Base-by-base conservation (phyloP, 805 yeast species). In the Ogataea angusta region DNA sequence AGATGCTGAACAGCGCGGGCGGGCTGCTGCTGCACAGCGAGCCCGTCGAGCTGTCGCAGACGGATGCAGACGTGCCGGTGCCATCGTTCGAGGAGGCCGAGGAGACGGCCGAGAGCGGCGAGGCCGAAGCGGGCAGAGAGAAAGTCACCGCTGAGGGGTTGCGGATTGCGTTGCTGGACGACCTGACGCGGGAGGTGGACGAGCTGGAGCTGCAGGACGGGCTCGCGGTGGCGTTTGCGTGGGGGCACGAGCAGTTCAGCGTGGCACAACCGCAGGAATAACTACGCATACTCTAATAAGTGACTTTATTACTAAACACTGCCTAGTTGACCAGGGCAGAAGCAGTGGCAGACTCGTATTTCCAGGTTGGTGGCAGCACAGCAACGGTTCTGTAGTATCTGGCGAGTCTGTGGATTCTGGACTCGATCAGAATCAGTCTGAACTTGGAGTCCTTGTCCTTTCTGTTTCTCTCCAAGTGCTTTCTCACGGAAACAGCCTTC, bases 361-460 rank as follows among this genome's bases (percentile, higher is more conserved):
- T 93, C 99, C 99, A 93, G 93, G 85, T 90, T 72, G 99, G 98
- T 66, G 99, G 99, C 70, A 93, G 84, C 66, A 93, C 98, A 68
- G 95, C 80, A 66, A 88, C 96, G 66, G 96, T 87, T 88, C 96
- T 91, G 96, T 93, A 93, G 95, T 93, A 93, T 81, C 99, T 87
- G 63, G 99, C 96, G 72, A 93, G 86, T 85, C 99, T 91, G 95
- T 93, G 99, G 80, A 93, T 93, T 89, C 99, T 90, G 58, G 98
- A 91, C 81, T 93, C 99, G 74, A 93, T 90, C 75, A 93, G 85
- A 93, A 93, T 93, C 70, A 93, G 88, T 85, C 99, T 88, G 95
- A 93, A 93, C 80, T 93, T 93, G 64, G 99, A 93, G 79, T 93
- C 99, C 84, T 93, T 91, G 80, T 93, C 99, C 85, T 93, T 93